Percentiles rank a stretch among this genome's conserved stretches.
These are phyloP conservation scores for Botrytis hyacinthi DNA, from an alignment of 2,329 filamentous ascomycete genomes.

Conservation along the genomic window DNA sequence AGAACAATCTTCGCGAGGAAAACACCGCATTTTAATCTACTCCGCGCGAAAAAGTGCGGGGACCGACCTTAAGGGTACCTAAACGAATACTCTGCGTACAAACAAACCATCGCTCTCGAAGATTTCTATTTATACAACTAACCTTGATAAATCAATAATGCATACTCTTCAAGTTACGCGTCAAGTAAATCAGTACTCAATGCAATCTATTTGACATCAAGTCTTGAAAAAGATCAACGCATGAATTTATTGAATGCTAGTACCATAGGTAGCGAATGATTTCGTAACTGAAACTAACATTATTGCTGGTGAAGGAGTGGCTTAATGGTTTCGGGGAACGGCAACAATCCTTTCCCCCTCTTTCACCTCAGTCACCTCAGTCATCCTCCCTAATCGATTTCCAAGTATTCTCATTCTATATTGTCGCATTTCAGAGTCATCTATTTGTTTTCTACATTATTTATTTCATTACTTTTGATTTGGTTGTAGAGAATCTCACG, in stretches of 20 bases:
- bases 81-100: neutral
- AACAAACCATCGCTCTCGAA: neutral
- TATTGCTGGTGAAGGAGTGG: neutral
- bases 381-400: neutral
- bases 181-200: neutral
- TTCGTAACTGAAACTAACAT: conserved; percentile 11
- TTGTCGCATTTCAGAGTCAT: neutral
- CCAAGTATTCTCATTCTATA: neutral
- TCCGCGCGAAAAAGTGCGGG: neutral
- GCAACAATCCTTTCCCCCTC: neutral
- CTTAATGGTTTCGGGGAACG: conserved; percentile 6
- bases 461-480: too few species aligned
- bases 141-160: neutral
- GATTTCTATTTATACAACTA: neutral
- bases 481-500: neutral
- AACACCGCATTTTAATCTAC: neutral
- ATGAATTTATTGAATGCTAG: neutral
- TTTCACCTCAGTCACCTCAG: neutral
- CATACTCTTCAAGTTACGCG: neutral
- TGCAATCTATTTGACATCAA: neutral
- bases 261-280: conserved; percentile 9
- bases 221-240: neutral
- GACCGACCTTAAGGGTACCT: neutral
- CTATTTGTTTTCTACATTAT: neutral
- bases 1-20: neutral